Conservation (phyloP, 257 asterid species). For the Catharanthus roseus region DNA sequence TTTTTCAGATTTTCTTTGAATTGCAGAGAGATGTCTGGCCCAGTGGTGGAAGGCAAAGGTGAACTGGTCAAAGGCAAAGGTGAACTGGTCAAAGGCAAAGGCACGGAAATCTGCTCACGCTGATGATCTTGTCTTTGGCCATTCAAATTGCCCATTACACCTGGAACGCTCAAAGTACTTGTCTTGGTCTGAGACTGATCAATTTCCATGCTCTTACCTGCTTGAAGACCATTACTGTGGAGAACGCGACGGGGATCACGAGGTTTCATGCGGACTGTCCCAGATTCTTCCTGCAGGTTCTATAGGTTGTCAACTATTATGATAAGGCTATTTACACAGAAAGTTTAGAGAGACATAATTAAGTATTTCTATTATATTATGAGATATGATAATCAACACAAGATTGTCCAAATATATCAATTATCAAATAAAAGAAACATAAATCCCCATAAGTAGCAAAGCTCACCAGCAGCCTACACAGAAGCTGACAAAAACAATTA, state of each 20-base stretch:
- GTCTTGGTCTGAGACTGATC: conserved; percentile 41
- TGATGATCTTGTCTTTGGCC: conserved; percentile 47
- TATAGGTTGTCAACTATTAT: conserved; percentile 2
- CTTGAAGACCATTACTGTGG: conserved; percentile 45
- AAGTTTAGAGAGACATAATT: neutral
- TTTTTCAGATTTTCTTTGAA: conserved; percentile 68
- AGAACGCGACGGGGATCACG: conserved; percentile 96
- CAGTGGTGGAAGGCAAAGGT: conserved; percentile 41
- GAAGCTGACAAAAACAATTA: neutral
- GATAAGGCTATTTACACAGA: neutral
- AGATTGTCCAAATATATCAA: neutral
- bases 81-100: too few species aligned
- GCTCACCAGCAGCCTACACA: neutral
- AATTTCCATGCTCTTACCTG: conserved; percentile 32
- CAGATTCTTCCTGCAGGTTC: conserved; percentile 68
- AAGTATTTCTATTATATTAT: neutral
- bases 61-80: conserved; percentile 32
- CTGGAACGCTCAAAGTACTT: conserved; percentile 33
- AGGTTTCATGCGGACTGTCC: conserved; percentile 79
- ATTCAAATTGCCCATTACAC: conserved; percentile 27
- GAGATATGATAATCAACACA: neutral
- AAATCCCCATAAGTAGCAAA: neutral
- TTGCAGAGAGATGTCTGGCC: conserved; percentile 75
- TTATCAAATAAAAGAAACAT: neutral
- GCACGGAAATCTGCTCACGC: conserved; percentile 37